Conservation (phyloP, 2,329 filamentous ascomycete species). For the Aureobasidium lini region DNA sequence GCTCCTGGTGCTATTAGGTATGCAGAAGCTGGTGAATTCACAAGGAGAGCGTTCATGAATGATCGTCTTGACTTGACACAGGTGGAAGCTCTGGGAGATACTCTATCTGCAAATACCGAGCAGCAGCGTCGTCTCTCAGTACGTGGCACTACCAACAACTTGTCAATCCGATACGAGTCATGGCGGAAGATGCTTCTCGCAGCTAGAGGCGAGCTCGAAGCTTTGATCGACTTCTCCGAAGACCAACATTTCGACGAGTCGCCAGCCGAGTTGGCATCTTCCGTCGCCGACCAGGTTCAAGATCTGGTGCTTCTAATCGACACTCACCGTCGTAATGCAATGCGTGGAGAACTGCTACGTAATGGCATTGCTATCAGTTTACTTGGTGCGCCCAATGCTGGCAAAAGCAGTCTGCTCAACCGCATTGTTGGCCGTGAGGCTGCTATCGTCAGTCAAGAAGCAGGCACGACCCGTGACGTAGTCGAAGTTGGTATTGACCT, state of each 20-base stretch:
- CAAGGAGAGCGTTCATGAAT: conserved; percentile 82
- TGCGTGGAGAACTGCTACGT: conserved; percentile 73
- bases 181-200: conserved; percentile 74
- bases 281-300: conserved; percentile 59
- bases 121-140: conserved; percentile 85
- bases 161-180: conserved; percentile 69
- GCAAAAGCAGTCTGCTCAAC: conserved; percentile 92
- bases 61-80: conserved; percentile 79
- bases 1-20: conserved; percentile 55
- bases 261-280: conserved; percentile 60
- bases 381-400: conserved; percentile 84
- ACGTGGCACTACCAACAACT: conserved; percentile 56
- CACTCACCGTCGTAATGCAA: conserved; percentile 66
- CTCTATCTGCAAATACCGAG: conserved; percentile 66
- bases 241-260: conserved; percentile 96
- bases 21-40: conserved; percentile 94
- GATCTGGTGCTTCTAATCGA: conserved; percentile 56
- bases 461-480: conserved; percentile 88
- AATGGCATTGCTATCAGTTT: conserved; percentile 81
- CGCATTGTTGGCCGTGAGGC: conserved; percentile 83
- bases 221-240: conserved; percentile 93
- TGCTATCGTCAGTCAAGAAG: conserved; percentile 88
- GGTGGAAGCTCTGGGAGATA: conserved; percentile 58
- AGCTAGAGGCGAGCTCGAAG: conserved; percentile 85
- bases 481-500: conserved; percentile 88